Percentiles rank a stretch among this genome's conserved stretches.
Evolutionary conservation across 805 yeast species (phyloP).

Genomic region (Kazachstania viticola): DNA sequence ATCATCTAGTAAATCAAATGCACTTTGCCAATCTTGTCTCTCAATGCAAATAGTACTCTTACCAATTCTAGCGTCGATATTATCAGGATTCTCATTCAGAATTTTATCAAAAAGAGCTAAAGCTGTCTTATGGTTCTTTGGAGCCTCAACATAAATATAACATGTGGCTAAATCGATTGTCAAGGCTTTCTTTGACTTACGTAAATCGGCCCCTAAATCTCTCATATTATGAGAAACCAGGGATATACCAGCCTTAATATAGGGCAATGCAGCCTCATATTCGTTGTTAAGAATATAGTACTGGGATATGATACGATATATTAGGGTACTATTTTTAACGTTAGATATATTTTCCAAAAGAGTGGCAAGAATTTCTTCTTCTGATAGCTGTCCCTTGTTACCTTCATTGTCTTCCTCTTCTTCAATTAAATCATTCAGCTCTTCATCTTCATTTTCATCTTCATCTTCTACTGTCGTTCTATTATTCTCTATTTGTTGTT

Average conservation of each 20-base stretch:
- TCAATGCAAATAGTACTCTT: conserved; percentile 70
- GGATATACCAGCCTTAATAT: conserved; percentile 49
- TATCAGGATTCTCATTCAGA: conserved; percentile 33
- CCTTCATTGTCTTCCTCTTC: conserved; percentile 19
- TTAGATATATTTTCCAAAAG: conserved; percentile 41
- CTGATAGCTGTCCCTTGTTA: conserved; percentile 10
- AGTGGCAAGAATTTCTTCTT: conserved; percentile 39
- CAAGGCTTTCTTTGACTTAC: conserved; percentile 44
- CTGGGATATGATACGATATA: conserved; percentile 52
- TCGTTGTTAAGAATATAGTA: conserved; percentile 50
- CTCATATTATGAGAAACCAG: conserved; percentile 38
- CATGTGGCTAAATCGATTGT: conserved; percentile 59
- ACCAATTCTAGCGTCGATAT: conserved; percentile 62
- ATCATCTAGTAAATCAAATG: conserved; percentile 39
- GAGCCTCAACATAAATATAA: conserved; percentile 81
- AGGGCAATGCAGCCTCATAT: conserved; percentile 49
- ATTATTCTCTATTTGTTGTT: conserved; percentile 4
- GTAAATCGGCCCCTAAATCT: conserved; percentile 36
- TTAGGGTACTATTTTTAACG: conserved; percentile 40
- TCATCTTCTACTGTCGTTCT: conserved; percentile 1
- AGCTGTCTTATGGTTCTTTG: conserved; percentile 74
- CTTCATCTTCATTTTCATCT: conserved; percentile 14
- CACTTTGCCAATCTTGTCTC: conserved; percentile 43
- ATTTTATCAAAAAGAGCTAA: conserved; percentile 56
- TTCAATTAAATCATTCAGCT: conserved; percentile 16